These are phyloP conservation scores for Nemania abortiva DNA, from an alignment of 2,329 filamentous ascomycete species.

Conservation along the genomic window DNA sequence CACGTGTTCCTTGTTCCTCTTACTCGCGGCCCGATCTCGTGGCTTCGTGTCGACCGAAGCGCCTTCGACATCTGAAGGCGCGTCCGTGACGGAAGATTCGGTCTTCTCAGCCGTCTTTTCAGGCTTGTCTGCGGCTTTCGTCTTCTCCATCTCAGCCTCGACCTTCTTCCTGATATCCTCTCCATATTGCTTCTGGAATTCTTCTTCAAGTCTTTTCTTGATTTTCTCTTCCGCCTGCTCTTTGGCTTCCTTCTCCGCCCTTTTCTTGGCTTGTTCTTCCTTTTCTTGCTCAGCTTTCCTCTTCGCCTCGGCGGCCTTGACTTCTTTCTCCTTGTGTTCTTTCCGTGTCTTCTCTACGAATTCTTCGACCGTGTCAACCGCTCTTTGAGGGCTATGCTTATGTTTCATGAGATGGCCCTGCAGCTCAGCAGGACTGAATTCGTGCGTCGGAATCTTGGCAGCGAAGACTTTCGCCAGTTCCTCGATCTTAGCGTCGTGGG, in stretches of 20 bases:
- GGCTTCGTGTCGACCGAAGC: too few species aligned
- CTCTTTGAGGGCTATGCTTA: slow-evolving; percentile 64
- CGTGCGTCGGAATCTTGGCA: slow-evolving; percentile 62
- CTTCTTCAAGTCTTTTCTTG: slow-evolving; percentile 35
- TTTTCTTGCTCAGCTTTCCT: slow-evolving; percentile 48
- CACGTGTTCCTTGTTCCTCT: neutral
- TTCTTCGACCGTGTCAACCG: slow-evolving; percentile 59
- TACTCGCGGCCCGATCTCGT: neutral
- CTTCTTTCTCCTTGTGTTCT: slow-evolving; percentile 53
- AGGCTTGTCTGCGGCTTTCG: slow-evolving; percentile 22
- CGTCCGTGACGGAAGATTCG: neutral
- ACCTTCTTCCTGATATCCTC: slow-evolving; percentile 35
- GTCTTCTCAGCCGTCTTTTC: slow-evolving; percentile 14
- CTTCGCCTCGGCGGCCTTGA: slow-evolving; percentile 52
- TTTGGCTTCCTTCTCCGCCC: slow-evolving; percentile 56
- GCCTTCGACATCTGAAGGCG: slow-evolving; percentile 6
- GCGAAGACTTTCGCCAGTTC: slow-evolving; percentile 63
- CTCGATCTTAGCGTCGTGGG: slow-evolving; percentile 57
- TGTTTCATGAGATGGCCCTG: slow-evolving; percentile 69
- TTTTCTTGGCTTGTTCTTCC: slow-evolving; percentile 52
- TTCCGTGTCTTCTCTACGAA: slow-evolving; percentile 65
- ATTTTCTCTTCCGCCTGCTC: slow-evolving; percentile 45
- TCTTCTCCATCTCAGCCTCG: slow-evolving; percentile 32
- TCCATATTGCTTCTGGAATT: slow-evolving; percentile 27
- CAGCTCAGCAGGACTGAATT: slow-evolving; percentile 72